A percentile compares a stretch with the other conserved stretches of the same genome.
These are phyloP conservation scores for Suillus bovinus DNA, from an alignment of 768 basidiomycete species.

Conservation along the genomic window DNA sequence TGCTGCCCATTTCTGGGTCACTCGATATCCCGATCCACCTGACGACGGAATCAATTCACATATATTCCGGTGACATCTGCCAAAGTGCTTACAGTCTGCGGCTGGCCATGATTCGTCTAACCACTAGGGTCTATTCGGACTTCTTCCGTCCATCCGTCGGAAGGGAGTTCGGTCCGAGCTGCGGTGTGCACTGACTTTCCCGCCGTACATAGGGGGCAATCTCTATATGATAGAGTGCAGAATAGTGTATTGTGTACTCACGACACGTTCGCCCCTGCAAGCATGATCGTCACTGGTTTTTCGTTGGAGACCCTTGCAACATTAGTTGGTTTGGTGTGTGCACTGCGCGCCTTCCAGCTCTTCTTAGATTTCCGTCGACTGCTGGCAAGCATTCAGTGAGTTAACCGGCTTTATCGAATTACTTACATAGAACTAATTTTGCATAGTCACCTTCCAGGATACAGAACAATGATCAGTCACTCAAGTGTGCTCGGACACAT, in stretches of 20 bases:
- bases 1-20: not conserved
- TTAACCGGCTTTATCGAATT: too few species aligned
- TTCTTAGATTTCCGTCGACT: too few species aligned
- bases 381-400: too few species aligned
- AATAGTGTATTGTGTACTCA: not conserved
- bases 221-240: not conserved
- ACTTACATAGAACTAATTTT: too few species aligned
- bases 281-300: slow-evolving; percentile 5
- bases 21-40: not conserved
- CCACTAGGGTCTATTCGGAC: too few species aligned
- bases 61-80: not conserved
- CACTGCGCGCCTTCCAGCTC: slow-evolving; percentile 5
- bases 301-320: slow-evolving; percentile 7
- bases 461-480: too few species aligned
- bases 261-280: not conserved
- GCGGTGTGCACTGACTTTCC: too few species aligned
- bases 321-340: slow-evolving; percentile 7
- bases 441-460: too few species aligned
- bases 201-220: too few species aligned
- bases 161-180: too few species aligned
- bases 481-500: too few species aligned
- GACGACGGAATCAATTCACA: not conserved
- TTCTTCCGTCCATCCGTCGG: too few species aligned
- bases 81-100: not conserved
- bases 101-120: not conserved